Evolutionary conservation across 1,139 yeast genomes (phyloP).

Genomic region (Yamadazyma mexicana): DNA sequence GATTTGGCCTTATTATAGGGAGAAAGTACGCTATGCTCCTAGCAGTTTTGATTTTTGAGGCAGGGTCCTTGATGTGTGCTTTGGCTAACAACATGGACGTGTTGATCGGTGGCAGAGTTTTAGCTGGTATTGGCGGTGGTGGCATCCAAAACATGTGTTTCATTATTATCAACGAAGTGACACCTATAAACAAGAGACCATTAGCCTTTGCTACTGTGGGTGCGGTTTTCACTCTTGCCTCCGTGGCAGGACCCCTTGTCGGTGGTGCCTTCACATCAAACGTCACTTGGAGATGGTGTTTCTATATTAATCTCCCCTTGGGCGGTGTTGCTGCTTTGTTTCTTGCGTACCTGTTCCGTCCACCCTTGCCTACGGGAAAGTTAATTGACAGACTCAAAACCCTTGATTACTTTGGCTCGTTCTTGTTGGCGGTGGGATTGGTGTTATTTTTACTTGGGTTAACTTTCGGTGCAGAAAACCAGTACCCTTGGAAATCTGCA

Average conservation of each 20-base stretch:
- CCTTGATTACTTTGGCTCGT: slow-evolving; percentile 52
- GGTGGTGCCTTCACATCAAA: slow-evolving; percentile 51
- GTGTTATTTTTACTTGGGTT: slow-evolving; percentile 41
- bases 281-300: slow-evolving; percentile 71
- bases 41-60: slow-evolving; percentile 34
- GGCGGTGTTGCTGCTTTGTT: slow-evolving; percentile 31
- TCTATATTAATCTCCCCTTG: slow-evolving; percentile 51
- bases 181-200: slow-evolving; percentile 28
- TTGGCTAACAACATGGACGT: slow-evolving; percentile 31
- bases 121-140: slow-evolving; percentile 36
- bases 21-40: slow-evolving; percentile 37
- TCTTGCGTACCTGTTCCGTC: slow-evolving; percentile 28
- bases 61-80: slow-evolving; percentile 41
- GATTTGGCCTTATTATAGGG: slow-evolving; percentile 45
- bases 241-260: slow-evolving; percentile 55
- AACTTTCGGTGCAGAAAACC: slow-evolving; percentile 41
- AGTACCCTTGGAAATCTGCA: slow-evolving; percentile 50
- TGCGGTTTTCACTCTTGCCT: slow-evolving; percentile 36
- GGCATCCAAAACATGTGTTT: slow-evolving; percentile 28
- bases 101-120: slow-evolving; percentile 37
- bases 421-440: slow-evolving; percentile 44
- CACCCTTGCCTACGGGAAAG: slow-evolving; percentile 26
- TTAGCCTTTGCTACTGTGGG: slow-evolving; percentile 44
- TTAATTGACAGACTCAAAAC: slow-evolving; percentile 31
- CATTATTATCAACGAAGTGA: slow-evolving; percentile 28